Evolutionary conservation across 768 basidiomycete genomes (phyloP).

Genomic region (Suillus sp.): DNA sequence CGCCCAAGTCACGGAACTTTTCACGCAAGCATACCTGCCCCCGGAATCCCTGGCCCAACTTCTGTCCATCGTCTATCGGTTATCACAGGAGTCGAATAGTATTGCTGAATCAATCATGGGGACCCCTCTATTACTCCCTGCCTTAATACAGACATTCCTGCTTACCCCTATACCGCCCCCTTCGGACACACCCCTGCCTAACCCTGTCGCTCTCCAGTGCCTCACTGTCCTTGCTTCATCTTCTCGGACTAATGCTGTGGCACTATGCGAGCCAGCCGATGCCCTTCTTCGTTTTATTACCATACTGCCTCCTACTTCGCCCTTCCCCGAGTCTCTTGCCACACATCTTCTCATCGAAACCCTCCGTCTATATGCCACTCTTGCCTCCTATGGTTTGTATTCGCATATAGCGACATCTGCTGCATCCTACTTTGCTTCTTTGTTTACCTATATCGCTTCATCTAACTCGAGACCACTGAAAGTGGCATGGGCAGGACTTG

Average conservation of each 20-base stretch:
- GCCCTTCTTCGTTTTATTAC: conserved; percentile 73
- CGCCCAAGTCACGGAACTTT: conserved; percentile 47
- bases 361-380: conserved; percentile 59
- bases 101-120: conserved; percentile 53
- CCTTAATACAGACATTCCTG: conserved; percentile 58
- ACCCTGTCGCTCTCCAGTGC: conserved; percentile 54
- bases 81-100: conserved; percentile 59
- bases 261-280: conserved; percentile 58
- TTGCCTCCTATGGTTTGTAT: conserved; percentile 82
- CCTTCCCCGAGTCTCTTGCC: conserved; percentile 40
- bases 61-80: conserved; percentile 57
- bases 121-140: conserved; percentile 54
- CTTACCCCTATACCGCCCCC: conserved; percentile 50
- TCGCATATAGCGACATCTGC: conserved; percentile 67
- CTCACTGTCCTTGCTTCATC: conserved; percentile 59
- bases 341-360: conserved; percentile 55
- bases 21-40: conserved; percentile 45
- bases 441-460: conserved; percentile 51
- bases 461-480: conserved; percentile 33
- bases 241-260: conserved; percentile 67
- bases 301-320: conserved; percentile 48
- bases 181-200: conserved; percentile 36
- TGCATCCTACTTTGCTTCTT: conserved; percentile 50
- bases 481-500: conserved; percentile 57
- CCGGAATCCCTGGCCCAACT: conserved; percentile 55